A percentile compares a stretch with the other conserved stretches of the same genome.
These are phyloP conservation scores for Licmophora abbreviata DNA, from an alignment of 108 stramenopile genomes.

Conservation along the genomic window DNA sequence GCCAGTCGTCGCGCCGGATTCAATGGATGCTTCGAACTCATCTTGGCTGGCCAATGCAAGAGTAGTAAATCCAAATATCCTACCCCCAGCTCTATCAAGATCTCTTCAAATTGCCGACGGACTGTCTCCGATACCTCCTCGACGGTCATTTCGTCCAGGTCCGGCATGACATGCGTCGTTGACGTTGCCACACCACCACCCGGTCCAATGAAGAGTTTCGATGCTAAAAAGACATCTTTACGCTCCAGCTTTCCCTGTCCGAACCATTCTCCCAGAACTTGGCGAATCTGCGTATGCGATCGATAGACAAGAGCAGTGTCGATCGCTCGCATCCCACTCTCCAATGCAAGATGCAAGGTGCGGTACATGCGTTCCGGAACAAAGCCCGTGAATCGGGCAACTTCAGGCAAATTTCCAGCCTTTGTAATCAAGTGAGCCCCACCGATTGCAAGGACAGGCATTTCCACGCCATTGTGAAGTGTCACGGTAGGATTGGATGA, in stretches of 20 bases:
- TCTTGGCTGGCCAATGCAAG: slow-evolving; percentile 29
- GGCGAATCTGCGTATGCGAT: slow-evolving; percentile 10
- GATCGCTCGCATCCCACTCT: slow-evolving; percentile 11
- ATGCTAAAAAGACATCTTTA: too few relatives aligned
- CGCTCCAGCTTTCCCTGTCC: too few relatives aligned
- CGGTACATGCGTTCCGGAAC: slow-evolving; percentile 17
- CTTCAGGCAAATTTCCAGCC: slow-evolving; percentile 11
- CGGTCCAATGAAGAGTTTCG: too few relatives aligned
- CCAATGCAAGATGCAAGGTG: slow-evolving; percentile 13
- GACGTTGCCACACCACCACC: too few relatives aligned
- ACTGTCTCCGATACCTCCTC: too few relatives aligned
- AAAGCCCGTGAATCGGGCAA: slow-evolving; percentile 19
- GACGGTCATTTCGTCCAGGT: too few relatives aligned
- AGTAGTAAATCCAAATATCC: slow-evolving; percentile 29
- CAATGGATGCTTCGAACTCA: neutral
- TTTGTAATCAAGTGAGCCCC: slow-evolving; percentile 18
- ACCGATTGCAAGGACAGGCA: slow-evolving; percentile 24
- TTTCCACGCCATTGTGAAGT: slow-evolving; percentile 28
- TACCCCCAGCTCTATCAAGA: slow-evolving; percentile 19
- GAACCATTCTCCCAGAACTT: too few relatives aligned
- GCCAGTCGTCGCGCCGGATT: slow-evolving; percentile 20
- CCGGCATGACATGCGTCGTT: too few relatives aligned
- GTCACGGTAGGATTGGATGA: too few relatives aligned
- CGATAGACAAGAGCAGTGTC: slow-evolving; percentile 31
- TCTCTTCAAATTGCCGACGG: too few relatives aligned